Evolutionary conservation across 176 grass and related monocot genomes (phyloP).

Genomic region (Cenchrus purpureus): DNA sequence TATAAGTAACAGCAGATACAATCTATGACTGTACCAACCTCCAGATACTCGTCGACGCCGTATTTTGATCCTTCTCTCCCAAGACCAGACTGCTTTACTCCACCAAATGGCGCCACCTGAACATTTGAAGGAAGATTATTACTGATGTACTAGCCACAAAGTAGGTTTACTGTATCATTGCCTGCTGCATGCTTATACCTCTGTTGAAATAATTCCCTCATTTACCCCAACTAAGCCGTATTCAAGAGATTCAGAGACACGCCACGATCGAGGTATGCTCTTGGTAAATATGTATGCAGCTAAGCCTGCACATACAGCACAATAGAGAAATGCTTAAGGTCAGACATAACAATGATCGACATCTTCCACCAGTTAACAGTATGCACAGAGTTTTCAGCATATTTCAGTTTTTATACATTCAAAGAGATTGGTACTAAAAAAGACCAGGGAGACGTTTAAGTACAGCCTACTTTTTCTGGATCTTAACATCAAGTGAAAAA

Average conservation of each 20-base stretch:
- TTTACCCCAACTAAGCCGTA: constrained; percentile 95
- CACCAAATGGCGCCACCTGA: constrained; percentile 92
- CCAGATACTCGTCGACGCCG: constrained; percentile 82
- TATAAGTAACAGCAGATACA: not conserved
- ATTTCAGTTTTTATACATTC: constrained; percentile 13
- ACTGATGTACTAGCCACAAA: not conserved
- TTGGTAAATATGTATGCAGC: constrained; percentile 96
- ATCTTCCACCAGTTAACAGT: constrained; percentile 8
- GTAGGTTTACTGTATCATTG: not conserved
- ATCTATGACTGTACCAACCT: constrained; percentile 55
- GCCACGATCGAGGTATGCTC: constrained; percentile 89
- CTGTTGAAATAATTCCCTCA: constrained; percentile 91
- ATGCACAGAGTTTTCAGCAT: not conserved
- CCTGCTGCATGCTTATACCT: constrained; percentile 38
- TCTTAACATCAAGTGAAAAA: not conserved
- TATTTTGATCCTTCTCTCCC: constrained; percentile 97
- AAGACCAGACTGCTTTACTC: constrained; percentile 91
- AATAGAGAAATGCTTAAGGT: not conserved
- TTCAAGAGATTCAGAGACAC: constrained; percentile 91
- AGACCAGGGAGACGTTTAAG: not conserved
- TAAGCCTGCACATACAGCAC: constrained; percentile 64
- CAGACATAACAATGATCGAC: not conserved
- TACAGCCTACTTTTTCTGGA: not conserved
- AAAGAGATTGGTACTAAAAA: not conserved
- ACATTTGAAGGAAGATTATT: not conserved